Evolutionary conservation across 169 alveolate species (phyloP), one percentile per base, ranked within the genome.

Genomic region (Plasmodium chabaudi): DNA sequence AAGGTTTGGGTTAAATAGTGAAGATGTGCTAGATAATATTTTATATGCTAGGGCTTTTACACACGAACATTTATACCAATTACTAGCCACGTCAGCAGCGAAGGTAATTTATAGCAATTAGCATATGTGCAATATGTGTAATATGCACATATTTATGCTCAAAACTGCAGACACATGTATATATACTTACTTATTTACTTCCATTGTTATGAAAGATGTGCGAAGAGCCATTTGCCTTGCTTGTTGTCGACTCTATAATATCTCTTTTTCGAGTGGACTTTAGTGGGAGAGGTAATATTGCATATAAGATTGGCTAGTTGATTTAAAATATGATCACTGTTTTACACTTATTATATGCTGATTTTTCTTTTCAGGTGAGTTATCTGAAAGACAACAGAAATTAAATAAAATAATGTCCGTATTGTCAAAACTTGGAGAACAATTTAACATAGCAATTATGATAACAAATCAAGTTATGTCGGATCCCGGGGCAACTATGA

Each of bases 401-500:
- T 94, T 98, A 59, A 98, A 98, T 34, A 97, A 97, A 68, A 96
- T 97, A 84, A 88, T 89, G 60, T 89, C 94, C 39, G 25, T 94
- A 55, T 88, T 98, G 65, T 93, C 95, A 64, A 97, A 97, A 92
- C 87, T 97, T n/a, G 98, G 99, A 6, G 99, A 97, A 87, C 99
- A 98, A 88, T 98, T 97, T 91, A 97, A 97, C 87, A 94, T 98
- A 23, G 99, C 99, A 25, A 98, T 98, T 17, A 95, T 98, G 1
- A 92, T 97, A 71, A 97, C 99, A 1, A 98, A 98, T 87, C 98
- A 98, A 84, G 99, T 98, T 19, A 97, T 98, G 96, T 97, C 98
- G 46, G 96, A 91, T 59, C 98, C 97, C n/a, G 98, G 97, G 49
- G 98, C 98, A 23, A 94, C 96, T 13, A 94, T 96, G 87, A 95